These are phyloP conservation scores for Cordyceps farinosa DNA, from an alignment of 2,329 filamentous ascomycete species.

Conservation along the genomic window DNA sequence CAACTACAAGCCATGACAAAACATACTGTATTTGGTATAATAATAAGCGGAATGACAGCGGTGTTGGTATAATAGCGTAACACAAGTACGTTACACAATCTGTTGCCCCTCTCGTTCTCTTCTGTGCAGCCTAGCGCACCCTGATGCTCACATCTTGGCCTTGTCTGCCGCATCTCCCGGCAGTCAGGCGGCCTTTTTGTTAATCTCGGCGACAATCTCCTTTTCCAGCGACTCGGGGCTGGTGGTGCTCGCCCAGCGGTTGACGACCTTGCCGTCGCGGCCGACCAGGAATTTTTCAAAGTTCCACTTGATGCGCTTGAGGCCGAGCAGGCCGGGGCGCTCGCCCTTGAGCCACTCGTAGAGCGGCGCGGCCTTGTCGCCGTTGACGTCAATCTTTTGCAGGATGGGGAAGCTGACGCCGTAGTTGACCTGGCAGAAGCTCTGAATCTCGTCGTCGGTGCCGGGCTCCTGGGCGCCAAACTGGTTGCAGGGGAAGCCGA, in stretches of 20 bases:
- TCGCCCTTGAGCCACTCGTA: conserved; percentile 72
- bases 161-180: background rate
- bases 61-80: background rate
- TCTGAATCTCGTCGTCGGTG: conserved; percentile 73
- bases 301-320: conserved; percentile 98
- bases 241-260: conserved; percentile 80
- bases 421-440: conserved; percentile 90
- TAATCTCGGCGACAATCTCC: conserved; percentile 70
- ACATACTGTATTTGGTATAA: conserved; percentile 5
- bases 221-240: conserved; percentile 80
- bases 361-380: conserved; percentile 72
- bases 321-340: conserved; percentile 78
- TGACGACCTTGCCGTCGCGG: conserved; percentile 79
- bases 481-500: conserved; percentile 99
- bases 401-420: conserved; percentile 86
- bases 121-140: background rate
- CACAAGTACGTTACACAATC: background rate
- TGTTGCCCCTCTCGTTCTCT: background rate
- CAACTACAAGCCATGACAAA: background rate
- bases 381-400: conserved; percentile 92
- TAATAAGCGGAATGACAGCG: background rate
- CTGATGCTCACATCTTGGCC: conserved; percentile 1
- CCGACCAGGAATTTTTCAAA: conserved; percentile 97
- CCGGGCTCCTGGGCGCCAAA: conserved; percentile 90
- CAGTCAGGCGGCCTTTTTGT: conserved; percentile 38